Base-by-base conservation (phyloP, 73 alveolate species). In the Paramecium sexaurelia region DNA sequence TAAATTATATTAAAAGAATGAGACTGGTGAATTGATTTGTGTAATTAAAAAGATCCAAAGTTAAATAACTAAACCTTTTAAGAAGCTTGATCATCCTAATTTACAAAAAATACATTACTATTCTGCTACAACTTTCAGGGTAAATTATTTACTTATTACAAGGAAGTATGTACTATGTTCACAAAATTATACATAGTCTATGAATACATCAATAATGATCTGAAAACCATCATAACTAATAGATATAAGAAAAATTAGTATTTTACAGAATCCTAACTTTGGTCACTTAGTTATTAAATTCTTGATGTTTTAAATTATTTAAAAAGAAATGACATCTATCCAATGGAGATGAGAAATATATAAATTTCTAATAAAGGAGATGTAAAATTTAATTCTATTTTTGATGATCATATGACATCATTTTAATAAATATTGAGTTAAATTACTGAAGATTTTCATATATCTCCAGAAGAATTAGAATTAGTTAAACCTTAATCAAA, bases 391-490 rank as follows among this genome's bases (percentile, higher is more conserved):
- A 32, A 78, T 78, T 39, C 90, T 4, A 19, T 78, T 24, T 78
- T 24, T 41, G 71, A 78, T 61, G 26, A 61, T 11, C 83, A 61
- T 24, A 78, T 41, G 90, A 24, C 68, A 20, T 26, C 40, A 15
- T 78, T 36, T n/a, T 36, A 37, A 61, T 45, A 78, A 43, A 6
- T 78, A 3, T 0, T 78, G 3, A 78, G 20, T 78, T 5, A 45
- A 40, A 13, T 39, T 19, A 41, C 68, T 36, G 90, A 78, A 24
- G 90, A 78, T 19, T 36, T 40, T 24, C 73, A 41, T 78, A 19
- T 78, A 40, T 78, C 90, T 41, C 90, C 90, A 13, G 90, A 78
- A 78, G 90, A 78, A 40, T 78, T 78, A 27, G 24, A 19, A 1
- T 17, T 22, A 7, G 19, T 78, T 9, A 78, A 45, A 78, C n/a